Evolutionary conservation across 352 stramenopile genomes (phyloP), one percentile per base, ranked within the genome.

Genomic region (Pythium phragmiticola): DNA sequence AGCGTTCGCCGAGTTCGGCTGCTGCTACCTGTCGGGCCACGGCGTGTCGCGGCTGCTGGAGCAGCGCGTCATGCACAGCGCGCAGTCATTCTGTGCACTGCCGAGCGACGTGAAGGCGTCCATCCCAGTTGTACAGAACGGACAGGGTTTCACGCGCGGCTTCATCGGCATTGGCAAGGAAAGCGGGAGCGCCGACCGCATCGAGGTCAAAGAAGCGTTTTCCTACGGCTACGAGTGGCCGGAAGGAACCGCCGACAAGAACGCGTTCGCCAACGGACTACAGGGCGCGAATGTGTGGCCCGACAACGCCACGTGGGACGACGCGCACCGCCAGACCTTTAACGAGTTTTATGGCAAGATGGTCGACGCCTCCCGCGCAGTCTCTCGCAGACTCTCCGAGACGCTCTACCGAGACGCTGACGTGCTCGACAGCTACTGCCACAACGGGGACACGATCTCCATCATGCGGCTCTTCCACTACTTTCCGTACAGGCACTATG

Each of bases 401-500:
- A 77, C 67, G 53, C 66, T 91, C 23, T 90, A 89, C 48, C 68
- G 68, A 5, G 64, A 77, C 46, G 69, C 69, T 17, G 65, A 72
- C 33, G 83, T 90, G 37, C 69, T 93, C 7, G 74, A 88, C 65
- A 56, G 75, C 37, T 89, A 78, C 61, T 91, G 80, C 53, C 57
- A 78, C 9, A 45, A 85, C 28, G 84, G 78, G 14, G 80, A 90
- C 68, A 90, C 82, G 33, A 93, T 93, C 65, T 93, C 84, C 34
- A 88, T 93, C 75, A 89, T 91, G 82, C 82, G 84, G 42, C 73
- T 87, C 51, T 93, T 91, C 68, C 84, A 93, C 69, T 93, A 93
- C 68, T 93, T 93, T 60, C 84, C 84, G 45, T 92, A 92, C 73
- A 72, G 74, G 26, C 70, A 68, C 30, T 88, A 82, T 63, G 75